Conservation (phyloP, 352 stramenopile species). For the Pelagophyceae sp. region DNA sequence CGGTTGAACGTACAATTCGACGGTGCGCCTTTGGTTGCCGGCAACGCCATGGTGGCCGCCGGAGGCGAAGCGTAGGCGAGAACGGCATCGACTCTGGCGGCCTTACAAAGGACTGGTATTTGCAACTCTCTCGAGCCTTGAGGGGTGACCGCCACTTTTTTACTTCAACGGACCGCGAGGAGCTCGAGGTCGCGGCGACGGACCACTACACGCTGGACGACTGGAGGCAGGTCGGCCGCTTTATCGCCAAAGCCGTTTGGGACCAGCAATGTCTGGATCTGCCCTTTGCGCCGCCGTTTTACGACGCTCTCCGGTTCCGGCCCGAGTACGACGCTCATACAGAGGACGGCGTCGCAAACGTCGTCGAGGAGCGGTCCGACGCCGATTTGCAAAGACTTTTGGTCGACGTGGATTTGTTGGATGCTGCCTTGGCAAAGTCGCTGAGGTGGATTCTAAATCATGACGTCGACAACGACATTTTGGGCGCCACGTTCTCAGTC, state of each 20-base stretch:
- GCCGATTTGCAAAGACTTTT: background rate
- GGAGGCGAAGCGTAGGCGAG: no score
- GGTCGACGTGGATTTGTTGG: background rate
- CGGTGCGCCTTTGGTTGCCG: no score
- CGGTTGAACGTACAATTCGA: no score
- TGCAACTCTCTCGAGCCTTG: slow-evolving; percentile 50
- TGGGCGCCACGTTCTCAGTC: slow-evolving; percentile 74
- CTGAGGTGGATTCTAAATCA: slow-evolving; percentile 73
- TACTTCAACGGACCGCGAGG: background rate
- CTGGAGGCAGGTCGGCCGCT: slow-evolving; percentile 41
- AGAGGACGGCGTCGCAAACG: background rate
- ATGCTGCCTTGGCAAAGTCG: background rate
- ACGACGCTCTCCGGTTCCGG: slow-evolving; percentile 47
- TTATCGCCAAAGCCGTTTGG: slow-evolving; percentile 70
- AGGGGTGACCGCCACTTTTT: background rate
- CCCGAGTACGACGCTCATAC: no score
- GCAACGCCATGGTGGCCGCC: no score
- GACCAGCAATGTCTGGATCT: slow-evolving; percentile 67
- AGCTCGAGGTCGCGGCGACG: background rate
- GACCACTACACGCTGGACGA: background rate
- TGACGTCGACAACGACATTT: slow-evolving; percentile 51
- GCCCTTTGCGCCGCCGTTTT: slow-evolving; percentile 58
- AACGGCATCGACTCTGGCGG: slow-evolving; percentile 70
- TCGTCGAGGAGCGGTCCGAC: no score
- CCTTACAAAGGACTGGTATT: slow-evolving; percentile 75